Percentiles rank a stretch among this genome's conserved stretches.
These are phyloP conservation scores for Gautieria morchelliformis DNA, from an alignment of 768 basidiomycete genomes.

Conservation along the genomic window DNA sequence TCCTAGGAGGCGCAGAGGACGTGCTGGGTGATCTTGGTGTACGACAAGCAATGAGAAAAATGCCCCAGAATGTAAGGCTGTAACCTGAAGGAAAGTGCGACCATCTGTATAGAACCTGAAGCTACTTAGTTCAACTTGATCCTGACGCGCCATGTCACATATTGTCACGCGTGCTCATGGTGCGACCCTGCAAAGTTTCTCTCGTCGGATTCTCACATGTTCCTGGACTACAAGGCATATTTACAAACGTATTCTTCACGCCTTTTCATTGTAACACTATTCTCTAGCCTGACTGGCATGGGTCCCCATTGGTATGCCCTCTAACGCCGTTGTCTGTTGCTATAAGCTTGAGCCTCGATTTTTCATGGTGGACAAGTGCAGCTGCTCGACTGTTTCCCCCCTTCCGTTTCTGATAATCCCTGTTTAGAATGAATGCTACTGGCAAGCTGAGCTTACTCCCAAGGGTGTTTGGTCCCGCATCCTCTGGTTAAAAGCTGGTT, in stretches of 20 bases:
- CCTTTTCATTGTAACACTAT: no score
- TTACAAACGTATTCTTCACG: no score
- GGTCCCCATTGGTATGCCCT: no score
- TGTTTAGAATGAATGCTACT: no score
- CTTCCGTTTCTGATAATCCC: no score
- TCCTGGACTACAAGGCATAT: no score
- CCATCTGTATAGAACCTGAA: not conserved
- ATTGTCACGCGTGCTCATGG: not conserved
- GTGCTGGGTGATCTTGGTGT: constrained; percentile 68
- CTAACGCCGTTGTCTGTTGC: no score
- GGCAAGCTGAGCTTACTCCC: no score
- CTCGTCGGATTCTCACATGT: not conserved
- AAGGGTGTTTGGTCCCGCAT: not conserved
- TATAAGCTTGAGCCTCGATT: no score
- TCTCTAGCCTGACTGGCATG: no score
- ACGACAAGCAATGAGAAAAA: constrained; percentile 60
- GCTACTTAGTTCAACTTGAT: not conserved
- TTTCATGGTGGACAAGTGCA: no score
- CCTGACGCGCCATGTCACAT: not conserved
- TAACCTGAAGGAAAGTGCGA: constrained; percentile 15
- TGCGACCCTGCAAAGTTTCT: not conserved
- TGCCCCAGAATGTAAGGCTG: constrained; percentile 43
- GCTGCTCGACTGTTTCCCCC: no score
- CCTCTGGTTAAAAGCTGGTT: not conserved
- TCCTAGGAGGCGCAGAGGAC: constrained; percentile 73